Conservation (phyloP, 129 eudicot species). For the Centaurea solstitialis region DNA sequence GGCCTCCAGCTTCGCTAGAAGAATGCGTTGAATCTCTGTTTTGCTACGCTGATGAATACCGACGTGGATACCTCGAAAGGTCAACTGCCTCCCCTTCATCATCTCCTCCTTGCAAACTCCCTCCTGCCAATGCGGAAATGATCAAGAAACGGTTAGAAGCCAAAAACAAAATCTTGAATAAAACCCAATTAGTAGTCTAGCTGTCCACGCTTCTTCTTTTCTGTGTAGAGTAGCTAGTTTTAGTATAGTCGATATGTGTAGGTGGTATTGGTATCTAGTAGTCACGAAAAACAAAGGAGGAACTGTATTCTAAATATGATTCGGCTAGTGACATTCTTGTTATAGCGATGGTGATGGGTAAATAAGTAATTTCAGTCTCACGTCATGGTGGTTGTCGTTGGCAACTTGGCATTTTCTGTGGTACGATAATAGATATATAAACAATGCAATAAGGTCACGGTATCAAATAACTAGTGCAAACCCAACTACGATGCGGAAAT, state of each 20-base stretch:
- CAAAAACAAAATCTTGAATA: conserved; percentile 31
- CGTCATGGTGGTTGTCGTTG: background rate
- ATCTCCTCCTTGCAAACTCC: conserved; percentile 62
- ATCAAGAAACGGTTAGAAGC: conserved; percentile 33
- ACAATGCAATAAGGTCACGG: too few relatives aligned
- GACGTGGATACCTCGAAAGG: conserved; percentile 45
- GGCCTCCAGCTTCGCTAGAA: conserved; percentile 53
- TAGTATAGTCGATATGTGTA: background rate
- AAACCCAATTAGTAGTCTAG: conserved; percentile 11
- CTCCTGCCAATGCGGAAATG: conserved; percentile 22
- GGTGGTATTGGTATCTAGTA: background rate
- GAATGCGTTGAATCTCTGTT: conserved; percentile 60
- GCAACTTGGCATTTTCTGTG: background rate
- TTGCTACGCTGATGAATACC: conserved; percentile 68
- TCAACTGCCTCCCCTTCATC: conserved; percentile 54
- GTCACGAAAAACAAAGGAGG: background rate
- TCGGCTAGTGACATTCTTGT: conserved; percentile 3
- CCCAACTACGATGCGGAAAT: too few relatives aligned
- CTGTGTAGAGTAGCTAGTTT: conserved; percentile 19
- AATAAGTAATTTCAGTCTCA: conserved; percentile 3
- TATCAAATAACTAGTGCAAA: too few relatives aligned
- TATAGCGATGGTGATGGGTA: conserved; percentile 5
- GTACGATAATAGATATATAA: background rate
- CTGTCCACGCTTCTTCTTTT: background rate
- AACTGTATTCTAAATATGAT: conserved; percentile 11